phyloP scores from a whole-genome alignment of 192 early-diverging fungal species.

The Backusella australiensis region DNA sequence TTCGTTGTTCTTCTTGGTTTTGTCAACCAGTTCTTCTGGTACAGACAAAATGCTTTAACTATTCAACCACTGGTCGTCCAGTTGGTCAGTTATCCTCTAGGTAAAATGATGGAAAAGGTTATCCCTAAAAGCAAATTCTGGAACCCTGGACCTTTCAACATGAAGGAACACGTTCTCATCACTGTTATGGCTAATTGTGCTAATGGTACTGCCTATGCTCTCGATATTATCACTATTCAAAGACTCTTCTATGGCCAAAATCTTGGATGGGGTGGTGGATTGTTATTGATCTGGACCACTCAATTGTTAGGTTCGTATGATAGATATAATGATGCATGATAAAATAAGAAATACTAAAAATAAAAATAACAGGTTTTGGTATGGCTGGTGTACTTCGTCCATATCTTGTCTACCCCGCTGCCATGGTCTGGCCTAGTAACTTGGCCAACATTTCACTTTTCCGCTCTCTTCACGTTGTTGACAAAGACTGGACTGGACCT shows the following conservation, averaged over 20 bases:
- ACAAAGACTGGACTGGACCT: conserved; percentile 27
- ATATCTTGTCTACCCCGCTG: conserved; percentile 81
- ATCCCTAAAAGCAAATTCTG: conserved; percentile 42
- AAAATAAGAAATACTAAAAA: neutral
- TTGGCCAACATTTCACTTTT: conserved; percentile 78
- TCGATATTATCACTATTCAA: conserved; percentile 56
- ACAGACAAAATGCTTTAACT: conserved; percentile 41
- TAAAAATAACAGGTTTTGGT: conserved; percentile 37
- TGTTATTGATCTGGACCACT: conserved; percentile 56
- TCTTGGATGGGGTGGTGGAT: conserved; percentile 50
- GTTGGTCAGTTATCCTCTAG: conserved; percentile 50
- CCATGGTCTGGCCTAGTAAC: conserved; percentile 87
- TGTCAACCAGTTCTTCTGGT: conserved; percentile 49
- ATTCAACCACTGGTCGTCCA: conserved; percentile 47
- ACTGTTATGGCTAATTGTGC: conserved; percentile 50
- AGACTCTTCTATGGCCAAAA: conserved; percentile 54
- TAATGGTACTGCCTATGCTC: conserved; percentile 51
- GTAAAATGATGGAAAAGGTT: conserved; percentile 39
- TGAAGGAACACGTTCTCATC: conserved; percentile 71
- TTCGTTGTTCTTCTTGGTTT: conserved; percentile 42
- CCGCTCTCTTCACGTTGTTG: conserved; percentile 61
- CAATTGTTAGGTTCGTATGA: conserved; percentile 17
- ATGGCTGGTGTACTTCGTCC: conserved; percentile 71
- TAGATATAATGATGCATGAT: neutral
- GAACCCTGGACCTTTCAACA: conserved; percentile 65